These are phyloP conservation scores for Ormosia semicastrata DNA, from an alignment of 306 rosid species.

Conservation along the genomic window DNA sequence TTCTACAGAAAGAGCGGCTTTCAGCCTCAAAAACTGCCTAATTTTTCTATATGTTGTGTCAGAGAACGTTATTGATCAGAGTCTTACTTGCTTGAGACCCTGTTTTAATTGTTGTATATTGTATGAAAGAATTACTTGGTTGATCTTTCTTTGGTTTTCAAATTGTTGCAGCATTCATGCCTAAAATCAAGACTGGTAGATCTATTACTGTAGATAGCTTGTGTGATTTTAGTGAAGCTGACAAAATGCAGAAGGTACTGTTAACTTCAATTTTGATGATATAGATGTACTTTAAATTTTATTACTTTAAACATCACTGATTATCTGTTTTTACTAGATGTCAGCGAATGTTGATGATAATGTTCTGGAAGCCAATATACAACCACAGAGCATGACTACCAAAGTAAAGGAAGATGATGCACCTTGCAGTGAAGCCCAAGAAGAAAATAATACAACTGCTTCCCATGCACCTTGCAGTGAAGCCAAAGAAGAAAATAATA, in stretches of 20 bases:
- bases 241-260: constrained; percentile 60
- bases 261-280: neutral
- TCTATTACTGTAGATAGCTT: constrained; percentile 67
- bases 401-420: constrained; percentile 33
- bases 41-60: neutral
- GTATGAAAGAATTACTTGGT: neutral
- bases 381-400: constrained; percentile 20
- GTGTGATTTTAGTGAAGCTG: constrained; percentile 80
- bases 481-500: neutral
- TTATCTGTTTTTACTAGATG: constrained; percentile 40
- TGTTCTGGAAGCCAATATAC: constrained; percentile 30
- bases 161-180: constrained; percentile 79
- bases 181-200: constrained; percentile 81
- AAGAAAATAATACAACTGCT: constrained; percentile 23
- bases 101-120: neutral
- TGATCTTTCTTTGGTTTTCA: constrained; percentile 20
- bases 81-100: neutral
- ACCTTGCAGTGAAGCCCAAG: constrained; percentile 25
- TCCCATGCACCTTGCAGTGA: neutral
- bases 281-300: neutral
- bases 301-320: neutral
- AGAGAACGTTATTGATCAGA: neutral
- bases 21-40: neutral
- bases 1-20: neutral
- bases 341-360: constrained; percentile 37